Base-by-base conservation (phyloP, 352 stramenopile species). In the Phytophthora pisi region DNA sequence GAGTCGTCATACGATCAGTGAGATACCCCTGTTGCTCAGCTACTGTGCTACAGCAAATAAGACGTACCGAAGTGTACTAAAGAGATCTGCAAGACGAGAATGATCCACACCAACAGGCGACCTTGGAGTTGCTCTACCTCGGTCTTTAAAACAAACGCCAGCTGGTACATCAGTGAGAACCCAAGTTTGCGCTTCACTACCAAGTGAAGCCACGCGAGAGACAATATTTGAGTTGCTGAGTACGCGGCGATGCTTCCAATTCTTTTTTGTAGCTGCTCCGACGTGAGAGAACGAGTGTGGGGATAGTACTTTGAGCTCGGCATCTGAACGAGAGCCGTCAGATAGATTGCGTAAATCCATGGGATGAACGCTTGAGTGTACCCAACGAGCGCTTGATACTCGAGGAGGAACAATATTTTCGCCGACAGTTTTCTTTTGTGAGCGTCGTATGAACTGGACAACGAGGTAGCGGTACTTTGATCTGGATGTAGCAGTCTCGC, bases 301-400 rank as follows among this genome's bases (percentile, higher is more conserved):
- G 40, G 40, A 45, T 61, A 53, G 24, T 61, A 61, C 42, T 45
- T 53, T n/a, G 26, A 16, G 20, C 28, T 61, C 9, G 55, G 55
- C 5, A 61, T 45, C 5, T 30, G 42, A 10, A 31, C n/a, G 28
- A 61, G 30, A 20, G 51, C 26, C 4, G 16, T 31, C 9, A 61
- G 9, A 16, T 61, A 36, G n/a, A 34, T 24, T 20, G 24, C 53
- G 7, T 60, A 60, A 15, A 60, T 23, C 23, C 40, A 28, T 6
- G 53, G 53, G 34, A 51, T 51, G 1, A 50, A 38, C 2, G 23
- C 16, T 23, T 51, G 34, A 28, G 47, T 51, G 26, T 60, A 60
- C 7, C 38, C 53, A 9, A 60, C 53, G 13, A 60, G 38, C 20
- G 18, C 53, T 36, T 23, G 53, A 46, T 60, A 60, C 18, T 60